Conservation (phyloP, 352 stramenopile species). For the Phytophthora lateralis region DNA sequence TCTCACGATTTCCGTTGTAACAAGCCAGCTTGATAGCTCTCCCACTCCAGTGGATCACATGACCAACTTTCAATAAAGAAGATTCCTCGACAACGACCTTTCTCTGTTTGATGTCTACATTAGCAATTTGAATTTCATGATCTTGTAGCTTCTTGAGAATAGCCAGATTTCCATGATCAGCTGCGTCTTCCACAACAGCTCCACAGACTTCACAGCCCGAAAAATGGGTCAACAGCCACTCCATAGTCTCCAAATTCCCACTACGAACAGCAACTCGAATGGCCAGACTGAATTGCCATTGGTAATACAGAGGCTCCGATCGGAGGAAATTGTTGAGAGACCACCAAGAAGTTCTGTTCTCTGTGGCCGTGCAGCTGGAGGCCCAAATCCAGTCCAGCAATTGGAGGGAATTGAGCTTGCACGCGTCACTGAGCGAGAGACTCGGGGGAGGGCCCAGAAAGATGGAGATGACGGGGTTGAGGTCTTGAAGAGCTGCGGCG, state of each 20-base stretch:
- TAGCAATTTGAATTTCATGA: too few species aligned
- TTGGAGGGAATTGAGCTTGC: background rate
- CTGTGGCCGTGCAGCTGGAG: background rate
- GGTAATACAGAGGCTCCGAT: conserved; percentile 1
- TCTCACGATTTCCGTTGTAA: too few species aligned
- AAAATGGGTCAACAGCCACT: conserved; percentile 6
- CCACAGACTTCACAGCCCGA: background rate
- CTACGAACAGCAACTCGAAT: background rate
- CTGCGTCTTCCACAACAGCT: too few species aligned
- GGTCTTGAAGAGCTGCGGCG: too few species aligned
- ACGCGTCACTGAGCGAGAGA: conserved; percentile 4
- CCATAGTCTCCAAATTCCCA: background rate
- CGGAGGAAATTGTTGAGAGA: conserved; percentile 3
- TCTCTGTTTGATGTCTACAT: too few species aligned
- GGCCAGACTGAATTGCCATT: background rate
- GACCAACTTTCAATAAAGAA: too few species aligned
- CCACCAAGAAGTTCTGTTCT: background rate
- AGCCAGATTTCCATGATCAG: too few species aligned
- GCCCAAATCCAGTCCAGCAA: conserved; percentile 6
- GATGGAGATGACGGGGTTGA: background rate
- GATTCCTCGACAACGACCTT: too few species aligned
- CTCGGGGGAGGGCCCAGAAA: background rate
- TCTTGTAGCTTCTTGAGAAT: too few species aligned
- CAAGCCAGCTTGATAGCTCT: too few species aligned
- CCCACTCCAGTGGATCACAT: too few species aligned